These are phyloP conservation scores for Fusarium buxicola DNA, from an alignment of 2,329 filamentous ascomycete species.

Conservation along the genomic window DNA sequence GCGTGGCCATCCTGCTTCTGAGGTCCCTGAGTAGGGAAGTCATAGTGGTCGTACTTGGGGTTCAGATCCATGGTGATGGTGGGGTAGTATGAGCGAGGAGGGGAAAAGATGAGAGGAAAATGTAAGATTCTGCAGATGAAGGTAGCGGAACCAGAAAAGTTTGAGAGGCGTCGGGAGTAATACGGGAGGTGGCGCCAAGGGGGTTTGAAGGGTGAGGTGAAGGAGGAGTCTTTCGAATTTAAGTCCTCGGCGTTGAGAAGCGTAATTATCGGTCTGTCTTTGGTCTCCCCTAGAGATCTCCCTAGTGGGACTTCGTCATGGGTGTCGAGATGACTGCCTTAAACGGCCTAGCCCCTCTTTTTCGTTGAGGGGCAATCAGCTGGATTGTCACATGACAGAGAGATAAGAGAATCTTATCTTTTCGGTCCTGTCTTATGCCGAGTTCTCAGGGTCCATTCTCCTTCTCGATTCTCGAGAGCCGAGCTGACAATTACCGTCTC, in stretches of 20 bases:
- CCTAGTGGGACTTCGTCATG: constrained; percentile 47
- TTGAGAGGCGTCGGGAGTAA: background rate
- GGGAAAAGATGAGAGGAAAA: constrained; percentile 11
- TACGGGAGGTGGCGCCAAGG: constrained; percentile 19
- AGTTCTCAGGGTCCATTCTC: background rate
- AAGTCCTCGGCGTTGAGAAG: constrained; percentile 39
- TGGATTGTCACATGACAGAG: constrained; percentile 41
- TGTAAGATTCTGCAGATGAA: constrained; percentile 19
- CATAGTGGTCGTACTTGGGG: constrained; percentile 95
- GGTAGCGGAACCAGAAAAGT: constrained; percentile 13
- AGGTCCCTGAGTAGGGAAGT: constrained; percentile 85
- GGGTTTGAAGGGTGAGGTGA: constrained; percentile 28
- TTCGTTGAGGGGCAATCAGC: constrained; percentile 35
- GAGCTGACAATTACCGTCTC: constrained; percentile 9
- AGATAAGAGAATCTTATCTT: constrained; percentile 35
- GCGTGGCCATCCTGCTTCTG: constrained; percentile 81
- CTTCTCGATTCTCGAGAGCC: constrained; percentile 1
- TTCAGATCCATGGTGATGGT: constrained; percentile 67
- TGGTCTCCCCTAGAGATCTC: constrained; percentile 46
- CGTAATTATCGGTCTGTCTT: constrained; percentile 46
- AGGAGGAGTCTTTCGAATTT: constrained; percentile 36
- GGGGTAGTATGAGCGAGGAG: constrained; percentile 34
- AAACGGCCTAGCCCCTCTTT: constrained; percentile 42
- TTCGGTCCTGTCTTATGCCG: background rate
- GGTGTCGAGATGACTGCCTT: constrained; percentile 41